Base-by-base conservation (phyloP, 352 stramenopile genomes). In the Globisporangium middletonii region DNA sequence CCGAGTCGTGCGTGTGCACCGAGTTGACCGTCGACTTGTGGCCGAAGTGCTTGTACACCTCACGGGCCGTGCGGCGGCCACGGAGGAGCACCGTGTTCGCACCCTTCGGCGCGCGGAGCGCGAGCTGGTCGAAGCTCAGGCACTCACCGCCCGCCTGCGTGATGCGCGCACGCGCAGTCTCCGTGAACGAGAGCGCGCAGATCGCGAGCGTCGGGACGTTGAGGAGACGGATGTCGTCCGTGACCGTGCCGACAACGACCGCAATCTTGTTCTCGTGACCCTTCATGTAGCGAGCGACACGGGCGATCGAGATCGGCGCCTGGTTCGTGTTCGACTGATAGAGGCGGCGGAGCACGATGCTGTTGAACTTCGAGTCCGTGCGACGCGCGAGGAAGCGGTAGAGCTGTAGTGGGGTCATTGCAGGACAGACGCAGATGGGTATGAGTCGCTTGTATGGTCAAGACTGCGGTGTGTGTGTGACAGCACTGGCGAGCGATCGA, bases 281-380 rank as follows among this genome's bases (percentile, higher is more conserved):
- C 74, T 92, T 98, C 96, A 99, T 99, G 92, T 98, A 99, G 68
- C 95, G 93, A 62, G 86, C 83, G 49, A 99, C 80, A 68, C 96
- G 87, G 67, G 89, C 85, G 57, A 99, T 89, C 55, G 95, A 97
- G 64, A 99, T 96, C 48, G 97, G 96, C 53, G 97, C 95, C 68
- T 98, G 86, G 88, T 99, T 99, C 45, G 96, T 98, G 84, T 98
- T 98, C 67, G 86, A 98, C 95, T 99, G 98, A 86, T 98, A 98
- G 68, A 99, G 86, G 70, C 97, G 94, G 88, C 99, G 98, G 44
- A 99, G 86, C 59, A 99, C 94, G 48, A 97, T 97, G 59, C 85
- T 87, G 77, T 97, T 98, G 88, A 99, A 99, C 75, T 98, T 98
- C 67, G 95, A 96, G 66, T 99, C 95, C 43, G 97, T 99, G 81